phyloP scores from a whole-genome alignment of 805 yeast species.

The Wickerhamomyces alni region DNA sequence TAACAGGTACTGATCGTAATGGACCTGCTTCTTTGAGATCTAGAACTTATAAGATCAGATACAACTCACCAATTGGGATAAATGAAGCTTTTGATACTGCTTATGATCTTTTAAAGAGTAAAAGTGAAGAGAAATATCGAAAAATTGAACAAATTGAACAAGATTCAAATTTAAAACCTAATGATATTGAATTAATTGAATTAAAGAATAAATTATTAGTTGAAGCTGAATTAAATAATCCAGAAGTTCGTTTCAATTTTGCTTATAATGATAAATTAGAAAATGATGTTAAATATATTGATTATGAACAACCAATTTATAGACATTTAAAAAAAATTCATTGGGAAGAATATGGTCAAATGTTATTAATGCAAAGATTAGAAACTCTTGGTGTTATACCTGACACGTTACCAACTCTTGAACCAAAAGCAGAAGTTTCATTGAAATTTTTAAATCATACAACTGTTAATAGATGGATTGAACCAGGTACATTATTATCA shows the following conservation, averaged over 20 bases:
- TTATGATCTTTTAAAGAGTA: constrained; percentile 46
- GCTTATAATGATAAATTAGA: constrained; percentile 34
- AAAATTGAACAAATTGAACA: constrained; percentile 31
- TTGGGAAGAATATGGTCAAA: constrained; percentile 68
- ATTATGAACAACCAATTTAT: constrained; percentile 74
- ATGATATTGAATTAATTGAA: constrained; percentile 16
- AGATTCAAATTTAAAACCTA: constrained; percentile 17
- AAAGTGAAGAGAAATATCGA: constrained; percentile 40
- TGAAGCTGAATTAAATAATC: constrained; percentile 70
- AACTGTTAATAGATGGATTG: constrained; percentile 59
- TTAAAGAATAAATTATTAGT: constrained; percentile 32
- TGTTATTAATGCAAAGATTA: constrained; percentile 86
- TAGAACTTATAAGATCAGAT: constrained; percentile 39
- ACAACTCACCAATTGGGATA: constrained; percentile 63
- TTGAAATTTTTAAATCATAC: constrained; percentile 70
- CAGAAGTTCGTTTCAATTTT: constrained; percentile 75
- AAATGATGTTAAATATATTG: constrained; percentile 42
- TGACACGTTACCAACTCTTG: constrained; percentile 86
- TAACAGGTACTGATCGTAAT: constrained; percentile 26
- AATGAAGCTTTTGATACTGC: constrained; percentile 71
- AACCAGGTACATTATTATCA: constrained; percentile 73
- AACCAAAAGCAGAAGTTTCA: constrained; percentile 70
- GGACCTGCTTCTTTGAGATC: constrained; percentile 53
- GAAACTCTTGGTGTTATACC: constrained; percentile 85
- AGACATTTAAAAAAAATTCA: constrained; percentile 59